Base-by-base conservation (phyloP, 2,329 filamentous ascomycete species). In the Neoscytalidium dimidiatum region DNA sequence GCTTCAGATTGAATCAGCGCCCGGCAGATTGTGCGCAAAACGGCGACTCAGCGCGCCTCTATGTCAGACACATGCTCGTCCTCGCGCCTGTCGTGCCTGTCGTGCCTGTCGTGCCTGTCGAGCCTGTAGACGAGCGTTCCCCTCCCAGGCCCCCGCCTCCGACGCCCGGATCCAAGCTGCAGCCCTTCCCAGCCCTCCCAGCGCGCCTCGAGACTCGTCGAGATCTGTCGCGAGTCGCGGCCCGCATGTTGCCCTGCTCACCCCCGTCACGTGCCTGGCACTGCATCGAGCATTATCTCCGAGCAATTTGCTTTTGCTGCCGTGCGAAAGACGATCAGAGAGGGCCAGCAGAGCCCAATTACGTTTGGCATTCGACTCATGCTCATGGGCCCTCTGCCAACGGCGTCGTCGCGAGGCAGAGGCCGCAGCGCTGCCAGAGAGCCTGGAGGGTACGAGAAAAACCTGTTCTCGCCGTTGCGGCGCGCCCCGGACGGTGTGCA, bases 301-400 rank as follows among this genome's bases (percentile, higher is more conserved):
- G 56, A 60, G 56, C n/a, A 60, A 60, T 60, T 60, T 60, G 41
- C 56, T 60, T 60, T 60, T 60, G 56, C 43, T 60, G 56, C 56
- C 28, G 38, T 46, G 56, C 41, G 56, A 46, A 35, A 60, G 41
- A 29, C 23, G 53, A 44, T 58, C 53, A 41, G 35, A 43, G 23
- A 58, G 51, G 52, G n/a, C 26, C 28, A 19, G 3, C 33, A 58
- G 21, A n/a, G 14, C 35, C 53, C 33, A 44, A 58, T 58, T 58
- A 58, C 53, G 53, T 58, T 26, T 58, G 31, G 35, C 35, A 29
- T 29, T 31, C 53, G 38, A 23, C 53, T 44, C 53, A 28, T 31
- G 35, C 53, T 44, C 53, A 28, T 31, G 11, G 52, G 26, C 52
- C 35, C 13, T 29, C 53, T 58, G 28, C 31, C 53, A 44, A 28